phyloP scores from a whole-genome alignment of 202 grass and related monocot genomes.

The Cymbopogon flexuosus region DNA sequence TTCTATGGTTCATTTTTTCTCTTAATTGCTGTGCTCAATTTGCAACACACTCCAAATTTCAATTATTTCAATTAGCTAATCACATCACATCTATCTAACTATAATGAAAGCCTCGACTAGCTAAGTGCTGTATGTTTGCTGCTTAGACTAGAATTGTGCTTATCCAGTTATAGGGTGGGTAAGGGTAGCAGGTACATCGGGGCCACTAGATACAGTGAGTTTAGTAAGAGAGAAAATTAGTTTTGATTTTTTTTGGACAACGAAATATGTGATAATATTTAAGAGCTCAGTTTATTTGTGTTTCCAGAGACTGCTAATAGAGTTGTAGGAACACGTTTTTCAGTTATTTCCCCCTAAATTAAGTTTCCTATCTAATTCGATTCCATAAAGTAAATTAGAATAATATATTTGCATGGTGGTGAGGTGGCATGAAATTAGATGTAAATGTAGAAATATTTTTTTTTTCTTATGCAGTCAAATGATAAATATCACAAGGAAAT shows the following conservation, averaged over 20 bases:
- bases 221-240: neutral
- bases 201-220: neutral
- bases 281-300: neutral
- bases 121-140: conserved; percentile 18
- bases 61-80: conserved; percentile 28
- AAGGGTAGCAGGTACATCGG: neutral
- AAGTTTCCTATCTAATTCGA: neutral
- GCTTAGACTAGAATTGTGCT: conserved; percentile 15
- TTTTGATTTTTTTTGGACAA: neutral
- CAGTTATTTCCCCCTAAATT: neutral
- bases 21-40: conserved; percentile 6
- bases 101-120: conserved; percentile 2
- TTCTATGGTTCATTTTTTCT: conserved; percentile 15
- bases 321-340: neutral
- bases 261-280: conserved; percentile 9
- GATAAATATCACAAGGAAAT: neutral
- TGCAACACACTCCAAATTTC: conserved; percentile 22
- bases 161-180: neutral
- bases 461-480: neutral
- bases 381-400: neutral
- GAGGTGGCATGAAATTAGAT: neutral
- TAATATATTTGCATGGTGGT: neutral
- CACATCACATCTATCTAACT: conserved; percentile 11
- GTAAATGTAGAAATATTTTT: neutral
- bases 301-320: neutral